Percentiles rank a stretch among this genome's conserved stretches.
These are phyloP conservation scores for cucumber (Cucumis sativus) DNA, from an alignment of 306 rosid genomes.

Conservation along the genomic window Cucumber_9930_V3 NC_026660.2:29337001-29337500, in stretches of 20 bases:
- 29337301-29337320: constrained; percentile 9
- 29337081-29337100: background rate
- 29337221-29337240: constrained; percentile 69
- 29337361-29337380: constrained; percentile 49
- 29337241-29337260: constrained; percentile 72
- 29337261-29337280: constrained; percentile 25
- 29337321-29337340: constrained; percentile 11
- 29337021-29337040: background rate
- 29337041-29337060: background rate
- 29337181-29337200: constrained; percentile 35
- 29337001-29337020: background rate
- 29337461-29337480: constrained; percentile 65
- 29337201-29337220: constrained; percentile 38
- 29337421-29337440: constrained; percentile 61
- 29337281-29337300: constrained; percentile 9
- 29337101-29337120: background rate
- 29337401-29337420: constrained; percentile 48
- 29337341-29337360: constrained; percentile 76
- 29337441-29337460: constrained; percentile 72
- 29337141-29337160: constrained; percentile 5
- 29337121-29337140: background rate
- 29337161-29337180: constrained; percentile 21
- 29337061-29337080: background rate
- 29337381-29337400: constrained; percentile 52
- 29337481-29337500: constrained; percentile 74